Percentiles rank a stretch among this genome's conserved stretches.
phyloP scores from a whole-genome alignment of 1,139 yeast genomes.

The Blastobotrys arbuscula region DNA sequence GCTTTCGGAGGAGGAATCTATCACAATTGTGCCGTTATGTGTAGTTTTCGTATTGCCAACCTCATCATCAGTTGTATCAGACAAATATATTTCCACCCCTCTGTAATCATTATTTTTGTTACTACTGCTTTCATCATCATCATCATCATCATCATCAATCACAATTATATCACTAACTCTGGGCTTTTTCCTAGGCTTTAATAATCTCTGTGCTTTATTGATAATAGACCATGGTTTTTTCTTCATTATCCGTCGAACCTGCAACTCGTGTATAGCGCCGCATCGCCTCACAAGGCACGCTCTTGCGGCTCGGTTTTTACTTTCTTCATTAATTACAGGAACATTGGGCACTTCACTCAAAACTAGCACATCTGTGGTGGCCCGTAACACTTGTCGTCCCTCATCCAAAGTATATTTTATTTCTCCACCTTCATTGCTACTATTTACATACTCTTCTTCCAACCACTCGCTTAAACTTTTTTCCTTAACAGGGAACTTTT shows the following conservation, averaged over 20 bases:
- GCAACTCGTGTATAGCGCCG: slow-evolving; percentile 1
- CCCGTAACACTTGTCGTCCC: neutral
- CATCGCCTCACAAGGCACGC: neutral
- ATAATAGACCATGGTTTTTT: slow-evolving; percentile 1
- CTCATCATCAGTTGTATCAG: neutral
- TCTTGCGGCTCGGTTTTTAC: neutral
- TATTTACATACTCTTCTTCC: neutral
- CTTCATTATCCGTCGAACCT: neutral
- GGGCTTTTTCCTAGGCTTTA: neutral
- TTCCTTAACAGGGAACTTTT: neutral
- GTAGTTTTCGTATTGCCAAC: neutral
- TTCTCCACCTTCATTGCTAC: neutral
- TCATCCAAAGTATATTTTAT: neutral
- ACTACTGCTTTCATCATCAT: neutral
- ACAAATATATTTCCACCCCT: neutral
- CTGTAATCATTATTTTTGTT: neutral
- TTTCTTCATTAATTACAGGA: neutral
- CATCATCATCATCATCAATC: neutral
- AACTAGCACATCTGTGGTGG: neutral
- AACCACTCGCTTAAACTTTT: neutral
- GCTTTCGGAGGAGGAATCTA: neutral
- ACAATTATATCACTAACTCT: neutral
- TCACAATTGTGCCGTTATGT: neutral
- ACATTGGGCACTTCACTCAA: neutral
- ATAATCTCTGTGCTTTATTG: neutral